Evolutionary conservation across 2,329 filamentous ascomycete species (phyloP).

Genomic region (Xylaria multiplex): DNA sequence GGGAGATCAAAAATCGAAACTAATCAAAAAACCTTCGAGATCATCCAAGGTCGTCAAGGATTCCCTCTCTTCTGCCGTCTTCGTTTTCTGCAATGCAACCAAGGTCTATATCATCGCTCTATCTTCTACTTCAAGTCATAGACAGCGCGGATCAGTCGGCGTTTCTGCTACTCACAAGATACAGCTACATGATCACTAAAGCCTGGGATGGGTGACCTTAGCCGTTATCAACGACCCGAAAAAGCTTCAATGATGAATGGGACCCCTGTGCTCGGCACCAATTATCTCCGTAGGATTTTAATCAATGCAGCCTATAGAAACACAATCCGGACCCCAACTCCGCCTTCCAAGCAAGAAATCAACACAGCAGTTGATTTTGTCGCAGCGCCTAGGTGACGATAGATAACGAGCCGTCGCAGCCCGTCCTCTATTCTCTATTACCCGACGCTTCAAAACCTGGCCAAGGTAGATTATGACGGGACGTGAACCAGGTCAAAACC

Average conservation of each 20-base stretch:
- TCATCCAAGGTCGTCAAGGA: constrained; percentile 9
- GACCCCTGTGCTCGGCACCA: constrained; percentile 5
- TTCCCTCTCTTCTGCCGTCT: constrained; percentile 11
- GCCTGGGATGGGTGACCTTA: constrained; percentile 27
- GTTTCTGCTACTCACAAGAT: constrained; percentile 13
- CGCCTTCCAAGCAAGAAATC: constrained; percentile 4
- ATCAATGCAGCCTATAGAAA: constrained; percentile 4
- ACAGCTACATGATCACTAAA: constrained; percentile 7
- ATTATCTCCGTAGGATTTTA: neutral
- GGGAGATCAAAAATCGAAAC: constrained; percentile 15
- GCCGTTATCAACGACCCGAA: constrained; percentile 27
- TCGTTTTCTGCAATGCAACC: constrained; percentile 23
- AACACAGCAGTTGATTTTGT: neutral
- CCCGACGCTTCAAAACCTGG: constrained; percentile 19
- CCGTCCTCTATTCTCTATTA: constrained; percentile 24
- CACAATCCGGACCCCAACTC: constrained; percentile 12
- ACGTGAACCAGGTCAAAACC: constrained; percentile 13
- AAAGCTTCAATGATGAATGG: constrained; percentile 8
- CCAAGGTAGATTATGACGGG: constrained; percentile 14
- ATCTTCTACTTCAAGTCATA: constrained; percentile 21
- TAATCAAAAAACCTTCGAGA: constrained; percentile 25
- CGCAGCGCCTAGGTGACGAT: neutral
- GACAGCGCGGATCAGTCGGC: constrained; percentile 21
- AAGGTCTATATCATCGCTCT: constrained; percentile 8
- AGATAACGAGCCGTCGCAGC: constrained; percentile 22